Conservation (phyloP, 768 basidiomycete species). For the Pilatotrama ljubarskyi region DNA sequence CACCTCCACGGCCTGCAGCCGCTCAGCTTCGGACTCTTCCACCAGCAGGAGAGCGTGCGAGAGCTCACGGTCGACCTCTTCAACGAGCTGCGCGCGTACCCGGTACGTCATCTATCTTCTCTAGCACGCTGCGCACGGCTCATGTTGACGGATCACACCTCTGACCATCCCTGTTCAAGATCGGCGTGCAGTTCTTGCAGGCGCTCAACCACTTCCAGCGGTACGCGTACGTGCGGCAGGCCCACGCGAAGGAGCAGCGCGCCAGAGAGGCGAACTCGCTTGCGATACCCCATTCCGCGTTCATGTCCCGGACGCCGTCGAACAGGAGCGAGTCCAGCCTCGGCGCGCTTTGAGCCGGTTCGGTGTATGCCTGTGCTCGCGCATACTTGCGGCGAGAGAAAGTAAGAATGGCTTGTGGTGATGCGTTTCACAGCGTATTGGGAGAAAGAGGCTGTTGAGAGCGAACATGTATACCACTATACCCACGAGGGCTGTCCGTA, state of each 20-base stretch:
- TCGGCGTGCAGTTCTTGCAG: constrained; percentile 76
- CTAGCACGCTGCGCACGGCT: too few species aligned
- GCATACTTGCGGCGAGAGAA: too few species aligned
- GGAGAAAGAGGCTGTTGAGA: not conserved
- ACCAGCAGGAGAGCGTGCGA: constrained; percentile 74
- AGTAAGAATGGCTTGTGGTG: too few species aligned
- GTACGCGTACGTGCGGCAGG: constrained; percentile 84
- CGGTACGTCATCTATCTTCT: too few species aligned
- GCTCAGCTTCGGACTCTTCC: constrained; percentile 88
- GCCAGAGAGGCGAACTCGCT: constrained; percentile 38
- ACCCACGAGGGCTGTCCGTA: not conserved
- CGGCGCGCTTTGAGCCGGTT: constrained; percentile 32
- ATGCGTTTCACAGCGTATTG: too few species aligned
- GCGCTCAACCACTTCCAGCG: constrained; percentile 87
- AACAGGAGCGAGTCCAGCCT: constrained; percentile 49
- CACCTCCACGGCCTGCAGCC: constrained; percentile 83
- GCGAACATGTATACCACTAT: not conserved
- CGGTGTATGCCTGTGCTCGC: not conserved
- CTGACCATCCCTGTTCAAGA: constrained; percentile 35
- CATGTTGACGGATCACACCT: not conserved
- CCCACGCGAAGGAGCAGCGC: constrained; percentile 59
- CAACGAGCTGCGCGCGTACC: constrained; percentile 71
- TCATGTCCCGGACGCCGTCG: constrained; percentile 42
- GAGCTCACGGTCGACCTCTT: constrained; percentile 84
- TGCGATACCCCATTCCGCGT: constrained; percentile 32